Evolutionary conservation across 208 protist genomes (phyloP), one percentile per base, ranked within the genome.

Genomic region (Zelonia costaricensis): DNA sequence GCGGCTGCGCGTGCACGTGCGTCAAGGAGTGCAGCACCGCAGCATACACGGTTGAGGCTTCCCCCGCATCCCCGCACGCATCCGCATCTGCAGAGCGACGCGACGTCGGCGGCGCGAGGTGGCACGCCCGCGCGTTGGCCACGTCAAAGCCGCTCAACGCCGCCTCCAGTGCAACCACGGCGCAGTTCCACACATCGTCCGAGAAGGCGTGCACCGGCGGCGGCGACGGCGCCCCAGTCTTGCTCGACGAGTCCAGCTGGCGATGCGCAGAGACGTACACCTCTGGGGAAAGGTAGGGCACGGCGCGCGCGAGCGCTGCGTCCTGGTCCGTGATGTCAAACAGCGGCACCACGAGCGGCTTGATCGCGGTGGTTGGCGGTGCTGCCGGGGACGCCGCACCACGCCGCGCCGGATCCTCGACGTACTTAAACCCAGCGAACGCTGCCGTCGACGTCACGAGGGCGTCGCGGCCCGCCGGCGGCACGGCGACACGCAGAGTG

Each of bases 101-200:
- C 16, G 3, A 9, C 13, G 44, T 23, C 27, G 61, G 20, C 23
- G 23, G 23, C 12, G 58, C 57, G 35, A 84, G 51, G 48, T 84
- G 78, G 45, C 74, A 80, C 22, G 43, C n/a, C 20, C 20, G 15
- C 8, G 28, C 12, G 27, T 69, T 53, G 10, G 6, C 18, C 13
- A 66, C 57, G 25, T 61, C 45, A 56, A 94, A 94, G 7, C 62
- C 64, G 18, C 71, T 52, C 36, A 95, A 58, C 59, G 76, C 70
- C 22, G 76, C 75, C 62, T 90, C 85, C 44, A 95, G 35, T 13
- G 76, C 72, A 10, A 95, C 33, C 10, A 95, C 84, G 1, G 82
- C 81, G 12, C 77, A 48, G 56, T 87, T 95, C 88, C 88, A 95
- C 42, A 73, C 69, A 61, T 95, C 88, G 44, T 92, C 85, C 0